Evolutionary conservation across 306 rosid genomes (phyloP), one percentile per base, ranked within the genome.

Genomic region (Ormosia emarginata): DNA sequence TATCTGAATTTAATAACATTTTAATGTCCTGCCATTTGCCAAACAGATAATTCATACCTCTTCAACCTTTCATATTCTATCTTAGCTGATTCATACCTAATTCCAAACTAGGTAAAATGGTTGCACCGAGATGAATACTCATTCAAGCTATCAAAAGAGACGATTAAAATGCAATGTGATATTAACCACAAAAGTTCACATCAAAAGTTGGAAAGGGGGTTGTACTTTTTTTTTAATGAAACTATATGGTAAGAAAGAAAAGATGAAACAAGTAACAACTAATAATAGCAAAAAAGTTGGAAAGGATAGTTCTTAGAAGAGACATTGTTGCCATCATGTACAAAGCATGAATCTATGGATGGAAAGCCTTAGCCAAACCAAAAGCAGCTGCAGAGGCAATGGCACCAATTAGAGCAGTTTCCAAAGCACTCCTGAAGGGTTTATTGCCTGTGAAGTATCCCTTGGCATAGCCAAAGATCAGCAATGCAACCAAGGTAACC

Each of bases 331-430:
- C 7, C 40, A 33, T 7, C 32, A 37, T 17, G 43, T 68, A 13
- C 50, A 30, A 40, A 24, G 43, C 50, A 82, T 10, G 43, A 24
- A 24, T 63, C 85, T 85, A 93, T 8, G 81, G 79, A 73, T 89
- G 91, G 79, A 94, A 79, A 67, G 88, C 93, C 82, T 94, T 92
- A 7, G 98, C 98, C 85, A 94, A 6, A 85, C 90, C 92, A 74
- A 79, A 94, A 69, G 99, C 98, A 37, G 95, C 92, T 0, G 97
- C 94, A 3, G 99, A 95, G 1, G 98, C 99, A 30, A 91, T 33
- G 73, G 95, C 98, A 24, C 99, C 99, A 9, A 91, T 90, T 8
- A 95, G 84, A 47, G 95, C 77, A 40, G 99, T 95, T 72, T 95
- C 95, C 4, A 93, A 10, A 70, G 99, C 99, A 78, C 95, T 95